Evolutionary conservation across 179 eudicot species (phyloP).

Genomic region (Actinidia chinensis): DNA sequence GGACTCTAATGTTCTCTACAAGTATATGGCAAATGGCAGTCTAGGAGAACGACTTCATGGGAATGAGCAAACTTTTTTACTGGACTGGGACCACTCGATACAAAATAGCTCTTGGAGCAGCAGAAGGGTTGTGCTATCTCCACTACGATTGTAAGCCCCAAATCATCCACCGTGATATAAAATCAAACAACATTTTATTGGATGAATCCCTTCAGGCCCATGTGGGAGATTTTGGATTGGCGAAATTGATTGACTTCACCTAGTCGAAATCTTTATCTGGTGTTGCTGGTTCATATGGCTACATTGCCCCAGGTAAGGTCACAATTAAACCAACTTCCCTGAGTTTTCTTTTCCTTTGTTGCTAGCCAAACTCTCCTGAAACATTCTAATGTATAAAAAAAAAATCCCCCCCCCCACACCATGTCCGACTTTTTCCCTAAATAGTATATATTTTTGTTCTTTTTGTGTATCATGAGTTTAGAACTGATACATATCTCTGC

Average conservation of each 20-base stretch:
- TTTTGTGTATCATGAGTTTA: neutral
- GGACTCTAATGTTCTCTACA: conserved; percentile 46
- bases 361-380: neutral
- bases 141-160: conserved; percentile 54
- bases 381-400: neutral
- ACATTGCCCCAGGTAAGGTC: conserved; percentile 65
- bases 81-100: conserved; percentile 53
- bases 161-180: conserved; percentile 54
- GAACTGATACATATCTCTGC: neutral
- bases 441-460: neutral
- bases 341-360: neutral
- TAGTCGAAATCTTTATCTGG: conserved; percentile 55
- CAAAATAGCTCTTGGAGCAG: conserved; percentile 57
- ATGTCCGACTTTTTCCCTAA: neutral
- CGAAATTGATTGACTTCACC: conserved; percentile 54
- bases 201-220: conserved; percentile 46
- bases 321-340: neutral
- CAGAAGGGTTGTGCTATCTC: conserved; percentile 56
- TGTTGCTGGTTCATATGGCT: conserved; percentile 71
- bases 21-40: conserved; percentile 57
- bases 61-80: conserved; percentile 22
- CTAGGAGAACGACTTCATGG: conserved; percentile 49
- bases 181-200: conserved; percentile 52
- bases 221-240: conserved; percentile 63
- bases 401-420: too few relatives aligned